Conservation (phyloP, 148 eudicot genomes). For the Nyssa sinensis region DNA sequence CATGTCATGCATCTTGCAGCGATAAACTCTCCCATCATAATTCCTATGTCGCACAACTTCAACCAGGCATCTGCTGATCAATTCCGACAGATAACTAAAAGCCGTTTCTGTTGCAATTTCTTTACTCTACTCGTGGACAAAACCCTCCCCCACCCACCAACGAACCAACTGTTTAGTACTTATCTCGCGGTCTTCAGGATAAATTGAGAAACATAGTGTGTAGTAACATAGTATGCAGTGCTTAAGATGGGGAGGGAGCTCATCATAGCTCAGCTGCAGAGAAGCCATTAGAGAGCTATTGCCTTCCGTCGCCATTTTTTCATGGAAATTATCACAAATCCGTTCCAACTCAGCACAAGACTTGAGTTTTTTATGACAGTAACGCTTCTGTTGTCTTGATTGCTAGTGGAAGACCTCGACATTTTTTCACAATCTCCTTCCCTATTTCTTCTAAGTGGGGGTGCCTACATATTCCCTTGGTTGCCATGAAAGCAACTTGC, state of each 20-base stretch:
- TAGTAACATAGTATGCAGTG: background rate
- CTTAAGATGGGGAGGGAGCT: background rate
- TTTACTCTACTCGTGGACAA: background rate
- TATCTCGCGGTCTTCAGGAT: background rate
- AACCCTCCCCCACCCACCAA: slow-evolving; percentile 3
- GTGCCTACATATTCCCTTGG: background rate
- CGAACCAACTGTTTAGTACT: background rate
- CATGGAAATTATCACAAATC: background rate
- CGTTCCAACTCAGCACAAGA: background rate
- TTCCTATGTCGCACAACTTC: background rate
- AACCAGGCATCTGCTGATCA: background rate
- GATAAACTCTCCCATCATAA: background rate
- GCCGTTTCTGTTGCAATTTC: background rate
- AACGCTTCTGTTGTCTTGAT: background rate
- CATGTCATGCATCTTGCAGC: slow-evolving; percentile 1
- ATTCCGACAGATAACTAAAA: background rate
- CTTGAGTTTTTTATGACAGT: background rate
- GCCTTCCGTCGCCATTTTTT: background rate
- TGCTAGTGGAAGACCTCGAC: background rate
- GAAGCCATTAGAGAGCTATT: background rate
- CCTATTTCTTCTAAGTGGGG: background rate
- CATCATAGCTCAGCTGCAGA: slow-evolving; percentile 6
- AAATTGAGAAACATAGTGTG: background rate
- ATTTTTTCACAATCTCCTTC: background rate
- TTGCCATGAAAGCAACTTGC: background rate